A percentile compares a stretch with the other conserved stretches of the same genome.
Evolutionary conservation across 768 basidiomycete species (phyloP).

Genomic region (Dioszegia hungarica): DNA sequence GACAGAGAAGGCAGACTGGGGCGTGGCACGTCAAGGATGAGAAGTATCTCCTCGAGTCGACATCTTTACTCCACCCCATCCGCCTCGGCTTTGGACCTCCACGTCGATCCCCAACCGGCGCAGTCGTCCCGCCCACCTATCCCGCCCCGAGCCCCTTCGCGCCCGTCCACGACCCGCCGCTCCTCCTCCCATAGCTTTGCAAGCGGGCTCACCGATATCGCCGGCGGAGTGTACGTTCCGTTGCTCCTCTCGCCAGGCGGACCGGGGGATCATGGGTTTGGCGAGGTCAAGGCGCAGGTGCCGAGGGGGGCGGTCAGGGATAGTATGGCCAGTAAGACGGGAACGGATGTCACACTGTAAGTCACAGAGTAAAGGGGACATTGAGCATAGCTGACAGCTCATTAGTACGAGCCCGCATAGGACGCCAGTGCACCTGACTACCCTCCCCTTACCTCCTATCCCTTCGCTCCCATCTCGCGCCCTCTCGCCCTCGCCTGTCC

Average conservation of each 20-base stretch:
- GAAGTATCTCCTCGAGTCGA: constrained; percentile 3
- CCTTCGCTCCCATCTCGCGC: background rate
- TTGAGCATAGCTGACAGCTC: background rate
- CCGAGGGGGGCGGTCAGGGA: constrained; percentile 2
- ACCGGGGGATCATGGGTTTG: too few species aligned
- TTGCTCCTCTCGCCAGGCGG: background rate
- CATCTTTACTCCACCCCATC: too few species aligned
- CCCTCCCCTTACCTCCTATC: constrained; percentile 1
- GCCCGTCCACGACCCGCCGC: background rate
- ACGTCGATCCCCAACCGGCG: too few species aligned
- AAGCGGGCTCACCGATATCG: too few species aligned
- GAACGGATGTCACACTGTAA: constrained; percentile 4
- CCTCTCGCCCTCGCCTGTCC: background rate
- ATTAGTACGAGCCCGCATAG: background rate
- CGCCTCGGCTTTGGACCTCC: too few species aligned
- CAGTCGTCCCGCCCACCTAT: background rate
- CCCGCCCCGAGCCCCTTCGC: background rate
- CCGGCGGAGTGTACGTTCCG: background rate
- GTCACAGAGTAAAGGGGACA: background rate
- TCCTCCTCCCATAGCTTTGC: background rate
- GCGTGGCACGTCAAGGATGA: background rate
- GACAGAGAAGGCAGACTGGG: background rate
- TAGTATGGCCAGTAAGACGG: background rate
- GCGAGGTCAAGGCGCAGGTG: background rate
- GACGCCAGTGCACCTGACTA: background rate